Base-by-base conservation (phyloP, 495 filamentous ascomycete species). In the Penicillium bovifimosum region DNA sequence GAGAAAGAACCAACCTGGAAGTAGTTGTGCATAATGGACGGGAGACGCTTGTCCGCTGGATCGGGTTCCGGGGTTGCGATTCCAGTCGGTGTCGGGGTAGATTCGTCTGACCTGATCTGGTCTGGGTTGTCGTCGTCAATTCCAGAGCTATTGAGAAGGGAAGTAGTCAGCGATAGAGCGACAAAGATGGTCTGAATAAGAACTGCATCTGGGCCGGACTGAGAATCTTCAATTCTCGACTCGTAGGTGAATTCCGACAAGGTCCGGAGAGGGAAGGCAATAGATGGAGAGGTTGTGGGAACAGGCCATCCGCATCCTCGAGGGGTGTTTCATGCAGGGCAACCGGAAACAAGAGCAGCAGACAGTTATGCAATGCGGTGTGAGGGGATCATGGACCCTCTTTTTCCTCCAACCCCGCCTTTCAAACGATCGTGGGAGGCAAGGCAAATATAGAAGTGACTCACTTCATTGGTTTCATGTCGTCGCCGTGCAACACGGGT, bases 21-120 rank as follows among this genome's bases (percentile, higher is more conserved):
- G 80, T 93, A 95, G 78, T 89, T 95, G 77, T 85, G 91, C 78
- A 90, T 84, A 69, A 96, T 90, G 62, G 88, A 87, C 40, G 91
- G 91, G 63, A 91, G 76, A 66, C 91, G 86, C 69, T 93, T 95
- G 73, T 96, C 91, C 38, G 84, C 83, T 44, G 81, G 86, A 72
- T 96, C 90, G 33, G 91, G 91, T 58, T 88, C 87, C 33, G 91
- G 91, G 34, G 91, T 96, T 38, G 86, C 83, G 59, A 91, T 78
- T 57, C 89, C 91, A 34, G 48, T 50, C 38, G 48, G 48, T 50
- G 87, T 88, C 44, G 90, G 89, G 46, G 89, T 91, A 14, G 87
- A 86, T 44, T 71, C 76, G 58, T 84, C 86, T 55, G 83, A 88
- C 56, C 88, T 86, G 59, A 91, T 87, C 56, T 91, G 86, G 60